phyloP scores from a whole-genome alignment of 768 basidiomycete genomes.

The Agaricus subrufescens region DNA sequence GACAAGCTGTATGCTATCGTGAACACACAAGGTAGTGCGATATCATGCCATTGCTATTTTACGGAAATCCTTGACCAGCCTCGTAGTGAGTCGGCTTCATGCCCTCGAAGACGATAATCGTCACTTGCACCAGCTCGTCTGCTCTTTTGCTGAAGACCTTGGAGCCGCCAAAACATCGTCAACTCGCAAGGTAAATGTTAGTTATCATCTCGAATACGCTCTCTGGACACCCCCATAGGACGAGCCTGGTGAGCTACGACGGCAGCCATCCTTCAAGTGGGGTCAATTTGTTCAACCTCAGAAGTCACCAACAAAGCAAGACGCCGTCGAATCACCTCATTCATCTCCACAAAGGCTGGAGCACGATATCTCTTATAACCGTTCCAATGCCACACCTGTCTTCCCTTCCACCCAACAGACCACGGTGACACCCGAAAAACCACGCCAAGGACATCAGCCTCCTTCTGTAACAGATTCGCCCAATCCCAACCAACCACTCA shows the following conservation, averaged over 20 bases:
- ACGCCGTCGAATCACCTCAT: constrained; percentile 67
- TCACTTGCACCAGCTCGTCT: constrained; percentile 57
- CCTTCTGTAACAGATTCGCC: constrained; percentile 24
- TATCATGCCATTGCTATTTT: background rate
- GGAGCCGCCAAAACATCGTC: constrained; percentile 33
- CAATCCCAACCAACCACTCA: constrained; percentile 32
- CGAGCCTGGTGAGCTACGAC: constrained; percentile 45
- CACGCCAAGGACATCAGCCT: constrained; percentile 16
- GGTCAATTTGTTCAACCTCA: constrained; percentile 72
- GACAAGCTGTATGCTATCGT: constrained; percentile 65
- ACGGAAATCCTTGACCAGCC: too few species aligned
- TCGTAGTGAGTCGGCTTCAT: constrained; percentile 61
- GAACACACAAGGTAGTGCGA: constrained; percentile 64
- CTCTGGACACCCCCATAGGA: constrained; percentile 21
- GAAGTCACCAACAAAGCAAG: constrained; percentile 77
- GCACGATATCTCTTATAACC: constrained; percentile 52
- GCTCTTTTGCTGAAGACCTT: constrained; percentile 65
- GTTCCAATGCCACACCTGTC: constrained; percentile 25
- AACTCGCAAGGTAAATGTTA: constrained; percentile 33
- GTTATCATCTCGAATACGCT: constrained; percentile 5
- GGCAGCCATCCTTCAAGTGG: constrained; percentile 89
- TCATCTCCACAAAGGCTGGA: constrained; percentile 76
- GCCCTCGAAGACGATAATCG: constrained; percentile 76
- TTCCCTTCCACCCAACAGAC: constrained; percentile 15
- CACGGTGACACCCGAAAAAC: constrained; percentile 26